Conservation (phyloP, 768 basidiomycete genomes). For the Hericium rajendrae region DNA sequence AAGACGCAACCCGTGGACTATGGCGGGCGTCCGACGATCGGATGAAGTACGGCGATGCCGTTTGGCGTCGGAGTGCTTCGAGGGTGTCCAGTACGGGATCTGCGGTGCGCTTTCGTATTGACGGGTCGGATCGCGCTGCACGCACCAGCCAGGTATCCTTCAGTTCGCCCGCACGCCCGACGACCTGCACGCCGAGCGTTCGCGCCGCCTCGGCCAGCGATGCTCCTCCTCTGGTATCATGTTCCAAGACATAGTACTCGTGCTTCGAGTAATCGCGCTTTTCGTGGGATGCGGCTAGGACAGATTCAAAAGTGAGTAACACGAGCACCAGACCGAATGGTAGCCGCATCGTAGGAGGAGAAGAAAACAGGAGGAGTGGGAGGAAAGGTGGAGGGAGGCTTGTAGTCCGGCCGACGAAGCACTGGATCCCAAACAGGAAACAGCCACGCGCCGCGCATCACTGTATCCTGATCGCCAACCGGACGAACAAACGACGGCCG, state of each 20-base stretch:
- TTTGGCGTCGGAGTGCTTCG: constrained; percentile 30
- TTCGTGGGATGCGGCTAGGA: constrained; percentile 29
- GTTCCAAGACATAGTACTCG: constrained; percentile 77
- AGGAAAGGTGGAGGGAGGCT: no score
- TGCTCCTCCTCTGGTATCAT: constrained; percentile 41
- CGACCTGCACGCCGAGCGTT: constrained; percentile 68
- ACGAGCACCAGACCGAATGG: constrained; percentile 19
- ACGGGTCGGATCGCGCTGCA: constrained; percentile 27
- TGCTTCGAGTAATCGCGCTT: constrained; percentile 51
- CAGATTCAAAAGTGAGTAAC: constrained; percentile 20
- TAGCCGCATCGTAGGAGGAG: constrained; percentile 10
- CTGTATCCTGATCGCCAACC: no score
- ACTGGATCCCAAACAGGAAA: no score
- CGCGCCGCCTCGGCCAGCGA: constrained; percentile 51
- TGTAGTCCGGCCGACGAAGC: no score
- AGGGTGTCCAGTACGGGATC: constrained; percentile 45
- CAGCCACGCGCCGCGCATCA: no score
- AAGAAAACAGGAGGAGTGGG: background rate
- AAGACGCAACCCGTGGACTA: constrained; percentile 38
- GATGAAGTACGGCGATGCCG: constrained; percentile 16
- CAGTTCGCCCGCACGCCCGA: constrained; percentile 83
- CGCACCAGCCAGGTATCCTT: constrained; percentile 77
- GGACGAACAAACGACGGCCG: no score
- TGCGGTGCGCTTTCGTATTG: constrained; percentile 23
- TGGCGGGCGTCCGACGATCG: constrained; percentile 29